Base-by-base conservation (phyloP, 768 basidiomycete species). In the Pholiota conissans region DNA sequence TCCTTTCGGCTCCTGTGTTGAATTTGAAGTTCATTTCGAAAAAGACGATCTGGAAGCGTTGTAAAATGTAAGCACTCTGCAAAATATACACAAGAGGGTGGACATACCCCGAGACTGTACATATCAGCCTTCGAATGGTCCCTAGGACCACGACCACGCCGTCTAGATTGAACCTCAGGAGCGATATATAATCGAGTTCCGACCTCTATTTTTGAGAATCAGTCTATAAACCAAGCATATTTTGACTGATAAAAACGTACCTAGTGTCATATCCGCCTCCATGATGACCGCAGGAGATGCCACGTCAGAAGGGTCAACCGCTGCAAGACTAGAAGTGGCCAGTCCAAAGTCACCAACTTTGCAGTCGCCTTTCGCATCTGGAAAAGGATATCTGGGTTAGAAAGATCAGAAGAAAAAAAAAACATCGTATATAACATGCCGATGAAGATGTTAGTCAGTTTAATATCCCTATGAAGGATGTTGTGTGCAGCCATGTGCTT, bases 301-400 rank as follows among this genome's bases (percentile, higher is more conserved):
- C 26, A 89, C 73, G 66, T 88, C 85, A 0, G 87, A 85, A 20
- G 89, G 87, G 56, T 92, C 91, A 6, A 91, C 84, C 29, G 86
- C 89, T 3, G 88, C 88, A 16, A 91, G 75, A 69, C 86, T 89
- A 1, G 90, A 90, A 0, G 93, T 93, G 2, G 93, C 92, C 5
- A 97, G 78, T 28, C 95, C 95, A 67, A 97, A 98, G 69, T 98
- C 95, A 16, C 95, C 95, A 35, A 98, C 90, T 85, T 93, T 93
- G 65, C 89, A 90, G 61, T 93, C 90, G 3, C 90, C 90, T 52
- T 89, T 90, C 27, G 83, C 88, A 67, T 93, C 90, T 92, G 32
- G 1, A 26, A 30, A 29, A 32, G 18, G 26, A n/a, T 14, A 60
- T 6, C 26, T 50, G 28, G 63, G 16, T 18, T 62, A 32, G 47